Conservation (phyloP, 176 grass and related monocot genomes). For the Rhynchospora pubera region DNA sequence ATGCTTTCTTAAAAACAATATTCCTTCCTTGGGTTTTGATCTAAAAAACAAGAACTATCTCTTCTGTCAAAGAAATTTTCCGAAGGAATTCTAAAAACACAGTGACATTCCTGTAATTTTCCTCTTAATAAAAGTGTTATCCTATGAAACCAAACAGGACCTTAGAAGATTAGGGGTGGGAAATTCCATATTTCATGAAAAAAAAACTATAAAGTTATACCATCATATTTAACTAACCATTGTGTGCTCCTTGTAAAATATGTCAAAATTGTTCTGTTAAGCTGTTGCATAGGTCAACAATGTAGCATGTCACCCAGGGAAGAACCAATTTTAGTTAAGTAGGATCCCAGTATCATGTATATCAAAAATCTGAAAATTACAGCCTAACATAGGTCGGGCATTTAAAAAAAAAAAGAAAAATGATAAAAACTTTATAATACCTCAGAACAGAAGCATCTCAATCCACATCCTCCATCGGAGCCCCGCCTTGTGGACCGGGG, state of each 20-base stretch:
- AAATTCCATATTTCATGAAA: background rate
- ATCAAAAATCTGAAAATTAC: background rate
- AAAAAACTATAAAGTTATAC: background rate
- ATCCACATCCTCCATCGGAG: slow-evolving; percentile 65
- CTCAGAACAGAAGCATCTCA: slow-evolving; percentile 26
- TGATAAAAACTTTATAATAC: background rate
- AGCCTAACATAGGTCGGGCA: background rate
- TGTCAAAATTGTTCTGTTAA: background rate
- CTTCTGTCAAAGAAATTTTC: background rate
- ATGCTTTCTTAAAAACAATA: background rate
- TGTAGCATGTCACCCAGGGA: background rate
- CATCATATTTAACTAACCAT: background rate
- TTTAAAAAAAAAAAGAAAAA: background rate
- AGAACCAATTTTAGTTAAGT: background rate
- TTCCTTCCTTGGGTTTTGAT: background rate
- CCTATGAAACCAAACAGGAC: background rate
- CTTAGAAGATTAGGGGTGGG: background rate
- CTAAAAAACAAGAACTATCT: background rate
- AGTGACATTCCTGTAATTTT: background rate
- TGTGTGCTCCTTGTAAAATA: background rate
- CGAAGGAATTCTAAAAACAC: background rate
- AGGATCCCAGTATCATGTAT: background rate
- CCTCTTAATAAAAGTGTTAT: background rate
- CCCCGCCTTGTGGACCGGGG: slow-evolving; percentile 12
- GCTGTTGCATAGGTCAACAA: background rate